These are phyloP conservation scores for Exophiala bonariae DNA, from an alignment of 2,329 filamentous ascomycete species.

Conservation along the genomic window DNA sequence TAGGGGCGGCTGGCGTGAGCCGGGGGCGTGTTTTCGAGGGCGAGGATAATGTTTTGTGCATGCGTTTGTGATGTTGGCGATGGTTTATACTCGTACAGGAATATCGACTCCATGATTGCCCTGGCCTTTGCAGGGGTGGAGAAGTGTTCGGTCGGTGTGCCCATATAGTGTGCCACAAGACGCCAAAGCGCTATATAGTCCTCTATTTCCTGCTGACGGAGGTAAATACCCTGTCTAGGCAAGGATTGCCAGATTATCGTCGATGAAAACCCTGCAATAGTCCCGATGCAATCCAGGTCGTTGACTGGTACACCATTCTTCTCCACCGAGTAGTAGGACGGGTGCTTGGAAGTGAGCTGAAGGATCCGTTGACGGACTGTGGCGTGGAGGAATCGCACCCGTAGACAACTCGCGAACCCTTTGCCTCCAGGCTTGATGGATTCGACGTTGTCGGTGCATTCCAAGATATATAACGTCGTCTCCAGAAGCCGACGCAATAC, in stretches of 20 bases:
- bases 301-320: constrained; percentile 68
- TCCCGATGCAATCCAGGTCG: constrained; percentile 71
- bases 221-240: constrained; percentile 69
- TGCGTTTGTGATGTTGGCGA: constrained; percentile 37
- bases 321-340: constrained; percentile 62
- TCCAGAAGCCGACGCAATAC: constrained; percentile 66
- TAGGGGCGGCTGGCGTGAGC: constrained; percentile 37
- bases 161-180: constrained; percentile 69
- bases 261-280: constrained; percentile 68
- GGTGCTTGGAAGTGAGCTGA: constrained; percentile 53
- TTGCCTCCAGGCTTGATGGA: constrained; percentile 68
- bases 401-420: constrained; percentile 63
- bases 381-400: constrained; percentile 69
- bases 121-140: constrained; percentile 56
- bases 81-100: constrained; percentile 43
- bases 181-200: constrained; percentile 78
- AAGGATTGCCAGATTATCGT: constrained; percentile 67
- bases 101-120: constrained; percentile 65
- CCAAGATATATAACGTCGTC: constrained; percentile 72
- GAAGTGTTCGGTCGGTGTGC: constrained; percentile 64
- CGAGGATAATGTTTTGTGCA: constrained; percentile 41
- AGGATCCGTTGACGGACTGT: constrained; percentile 66
- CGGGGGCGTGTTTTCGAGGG: constrained; percentile 38
- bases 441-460: constrained; percentile 65
- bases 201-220: constrained; percentile 59